phyloP scores from a whole-genome alignment of 163 green algal species.

The Trebouxiophyceae sp. region DNA sequence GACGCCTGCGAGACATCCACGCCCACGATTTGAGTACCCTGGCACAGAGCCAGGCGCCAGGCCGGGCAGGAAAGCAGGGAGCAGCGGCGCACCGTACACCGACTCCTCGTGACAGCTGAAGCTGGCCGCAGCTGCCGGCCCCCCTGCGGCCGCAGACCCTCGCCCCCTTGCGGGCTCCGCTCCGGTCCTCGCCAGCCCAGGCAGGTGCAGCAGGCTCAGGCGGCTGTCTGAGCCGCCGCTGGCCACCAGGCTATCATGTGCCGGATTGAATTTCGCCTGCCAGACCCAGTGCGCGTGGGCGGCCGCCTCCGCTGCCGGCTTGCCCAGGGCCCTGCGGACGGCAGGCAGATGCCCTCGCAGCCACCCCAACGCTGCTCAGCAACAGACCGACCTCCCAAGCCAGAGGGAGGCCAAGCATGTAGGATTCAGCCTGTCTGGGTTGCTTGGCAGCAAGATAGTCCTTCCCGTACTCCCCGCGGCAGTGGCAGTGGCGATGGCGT shows the following conservation, averaged over 20 bases:
- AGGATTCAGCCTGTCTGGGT: neutral
- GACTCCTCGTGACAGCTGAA: constrained; percentile 80
- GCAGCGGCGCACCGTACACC: constrained; percentile 45
- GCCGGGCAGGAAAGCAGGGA: too few relatives aligned
- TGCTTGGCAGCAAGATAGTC: too few relatives aligned
- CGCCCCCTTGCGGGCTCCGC: too few relatives aligned
- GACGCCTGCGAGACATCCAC: constrained; percentile 19
- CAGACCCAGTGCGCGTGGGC: constrained; percentile 78
- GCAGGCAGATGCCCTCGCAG: neutral
- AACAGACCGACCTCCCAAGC: neutral
- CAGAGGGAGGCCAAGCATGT: neutral
- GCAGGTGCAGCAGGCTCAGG: constrained; percentile 51
- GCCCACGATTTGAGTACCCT: too few relatives aligned
- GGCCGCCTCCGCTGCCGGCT: constrained; percentile 48
- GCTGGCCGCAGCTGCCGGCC: constrained; percentile 32
- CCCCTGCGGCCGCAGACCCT: neutral
- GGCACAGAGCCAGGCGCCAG: too few relatives aligned
- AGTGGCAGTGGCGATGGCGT: too few relatives aligned
- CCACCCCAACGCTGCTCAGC: too few relatives aligned
- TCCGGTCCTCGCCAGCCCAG: constrained; percentile 5
- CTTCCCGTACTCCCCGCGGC: too few relatives aligned
- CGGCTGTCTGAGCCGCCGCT: constrained; percentile 50
- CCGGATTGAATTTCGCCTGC: constrained; percentile 54
- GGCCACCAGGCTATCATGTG: constrained; percentile 58
- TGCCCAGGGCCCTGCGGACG: constrained; percentile 2